Conservation (phyloP, 257 asterid genomes). For the Solanum lignicaule region DNA sequence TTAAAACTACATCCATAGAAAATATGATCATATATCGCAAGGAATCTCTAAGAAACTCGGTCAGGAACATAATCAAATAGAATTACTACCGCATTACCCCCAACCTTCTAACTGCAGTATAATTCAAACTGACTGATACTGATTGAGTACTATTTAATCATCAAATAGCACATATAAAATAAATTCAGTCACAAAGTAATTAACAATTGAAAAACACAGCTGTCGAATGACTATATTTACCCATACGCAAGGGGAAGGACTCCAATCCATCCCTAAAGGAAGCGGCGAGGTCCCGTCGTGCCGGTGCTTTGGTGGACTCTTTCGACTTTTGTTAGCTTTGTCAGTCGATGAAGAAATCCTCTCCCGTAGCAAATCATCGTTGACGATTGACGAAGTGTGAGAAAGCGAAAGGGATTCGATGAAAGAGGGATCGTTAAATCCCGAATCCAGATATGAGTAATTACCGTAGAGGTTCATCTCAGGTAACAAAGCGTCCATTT, state of each 20-base stretch:
- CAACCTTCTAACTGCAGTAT: not conserved
- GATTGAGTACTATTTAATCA: not conserved
- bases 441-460: conserved; percentile 35
- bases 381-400: conserved; percentile 12
- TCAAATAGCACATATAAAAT: not conserved
- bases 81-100: not conserved
- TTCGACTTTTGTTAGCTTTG: conserved; percentile 11
- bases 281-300: conserved; percentile 78
- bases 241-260: conserved; percentile 62
- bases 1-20: not conserved
- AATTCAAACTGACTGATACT: not conserved
- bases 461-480: conserved; percentile 46
- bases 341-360: conserved; percentile 17
- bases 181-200: not conserved
- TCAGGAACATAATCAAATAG: not conserved
- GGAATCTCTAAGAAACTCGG: not conserved
- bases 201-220: not conserved
- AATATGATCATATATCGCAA: not conserved
- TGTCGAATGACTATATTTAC: conserved; percentile 8
- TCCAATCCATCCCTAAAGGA: conserved; percentile 90
- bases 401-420: conserved; percentile 36
- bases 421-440: conserved; percentile 35
- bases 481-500: not conserved
- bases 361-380: conserved; percentile 9
- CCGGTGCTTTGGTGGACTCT: conserved; percentile 40